Percentiles rank a stretch among this genome's conserved stretches.
Conservation (phyloP, 345 rosid species). For the Eucalyptus fibrosa region DNA sequence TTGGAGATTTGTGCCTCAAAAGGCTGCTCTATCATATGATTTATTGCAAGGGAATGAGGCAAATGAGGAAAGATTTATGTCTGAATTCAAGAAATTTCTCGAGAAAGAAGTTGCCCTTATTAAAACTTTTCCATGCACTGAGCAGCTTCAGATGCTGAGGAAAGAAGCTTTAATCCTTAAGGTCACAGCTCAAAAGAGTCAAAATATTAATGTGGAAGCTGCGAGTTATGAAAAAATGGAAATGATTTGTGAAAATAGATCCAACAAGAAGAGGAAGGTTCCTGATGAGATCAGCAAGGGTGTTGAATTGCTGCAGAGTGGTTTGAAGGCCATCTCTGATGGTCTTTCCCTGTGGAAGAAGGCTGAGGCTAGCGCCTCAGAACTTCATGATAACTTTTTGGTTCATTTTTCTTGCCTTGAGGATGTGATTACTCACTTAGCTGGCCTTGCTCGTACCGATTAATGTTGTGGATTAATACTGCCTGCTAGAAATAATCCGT, state of each 20-base stretch:
- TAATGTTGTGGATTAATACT: background rate
- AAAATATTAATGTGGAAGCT: background rate
- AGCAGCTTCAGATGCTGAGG: constrained; percentile 33
- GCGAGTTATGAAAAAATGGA: constrained; percentile 7
- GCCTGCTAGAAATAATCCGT: background rate
- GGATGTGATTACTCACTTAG: constrained; percentile 47
- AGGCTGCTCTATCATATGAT: constrained; percentile 81
- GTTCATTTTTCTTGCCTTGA: constrained; percentile 53
- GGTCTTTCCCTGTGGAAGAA: constrained; percentile 56
- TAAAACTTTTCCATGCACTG: constrained; percentile 15
- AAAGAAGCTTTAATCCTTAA: constrained; percentile 49
- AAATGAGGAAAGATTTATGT: constrained; percentile 61
- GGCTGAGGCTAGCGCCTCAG: constrained; percentile 15
- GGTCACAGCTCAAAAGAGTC: constrained; percentile 16
- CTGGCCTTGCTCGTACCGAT: constrained; percentile 19
- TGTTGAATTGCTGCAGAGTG: constrained; percentile 58
- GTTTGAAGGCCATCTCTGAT: constrained; percentile 52
- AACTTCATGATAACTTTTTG: constrained; percentile 42
- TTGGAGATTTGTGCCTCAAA: constrained; percentile 78
- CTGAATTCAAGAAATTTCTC: constrained; percentile 60
- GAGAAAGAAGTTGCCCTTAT: constrained; percentile 64
- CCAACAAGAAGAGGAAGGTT: constrained; percentile 70
- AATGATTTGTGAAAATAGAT: constrained; percentile 12
- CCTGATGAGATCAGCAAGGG: constrained; percentile 71
- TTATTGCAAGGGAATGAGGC: constrained; percentile 38